Conservation (phyloP, 2,329 filamentous ascomycete genomes). For the Aspergillus sp. region DNA sequence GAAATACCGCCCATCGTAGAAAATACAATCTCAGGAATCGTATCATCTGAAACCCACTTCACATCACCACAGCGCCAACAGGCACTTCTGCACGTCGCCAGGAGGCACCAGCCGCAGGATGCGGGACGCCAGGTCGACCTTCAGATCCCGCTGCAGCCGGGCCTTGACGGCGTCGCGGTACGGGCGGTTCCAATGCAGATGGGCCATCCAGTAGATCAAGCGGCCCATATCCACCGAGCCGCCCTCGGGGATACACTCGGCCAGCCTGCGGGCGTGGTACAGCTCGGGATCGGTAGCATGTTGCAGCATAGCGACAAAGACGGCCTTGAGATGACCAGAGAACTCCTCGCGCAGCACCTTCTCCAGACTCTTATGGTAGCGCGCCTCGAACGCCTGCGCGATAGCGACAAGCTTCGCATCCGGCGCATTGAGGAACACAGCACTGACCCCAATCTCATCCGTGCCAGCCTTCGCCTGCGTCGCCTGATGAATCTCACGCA, state of each 20-base stretch:
- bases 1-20: too few relatives aligned
- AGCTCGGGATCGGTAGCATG: slow-evolving; percentile 71
- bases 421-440: slow-evolving; percentile 67
- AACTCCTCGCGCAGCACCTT: slow-evolving; percentile 57
- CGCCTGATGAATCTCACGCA: slow-evolving; percentile 69
- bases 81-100: not conserved
- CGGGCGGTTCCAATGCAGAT: slow-evolving; percentile 72
- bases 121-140: not conserved
- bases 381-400: slow-evolving; percentile 65
- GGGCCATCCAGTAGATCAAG: slow-evolving; percentile 40
- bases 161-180: slow-evolving; percentile 68
- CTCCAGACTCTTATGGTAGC: slow-evolving; percentile 57
- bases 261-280: slow-evolving; percentile 71
- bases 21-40: not conserved
- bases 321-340: slow-evolving; percentile 78
- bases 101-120: not conserved
- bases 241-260: slow-evolving; percentile 75
- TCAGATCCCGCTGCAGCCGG: not conserved
- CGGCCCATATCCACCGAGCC: slow-evolving; percentile 52
- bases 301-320: slow-evolving; percentile 69
- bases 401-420: slow-evolving; percentile 78
- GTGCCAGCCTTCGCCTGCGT: slow-evolving; percentile 70
- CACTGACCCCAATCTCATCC: slow-evolving; percentile 73
- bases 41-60: not conserved
- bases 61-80: not conserved